A percentile compares a stretch with the other conserved stretches of the same genome.
Conservation (phyloP, 495 filamentous ascomycete genomes). For the Darksidea phi region DNA sequence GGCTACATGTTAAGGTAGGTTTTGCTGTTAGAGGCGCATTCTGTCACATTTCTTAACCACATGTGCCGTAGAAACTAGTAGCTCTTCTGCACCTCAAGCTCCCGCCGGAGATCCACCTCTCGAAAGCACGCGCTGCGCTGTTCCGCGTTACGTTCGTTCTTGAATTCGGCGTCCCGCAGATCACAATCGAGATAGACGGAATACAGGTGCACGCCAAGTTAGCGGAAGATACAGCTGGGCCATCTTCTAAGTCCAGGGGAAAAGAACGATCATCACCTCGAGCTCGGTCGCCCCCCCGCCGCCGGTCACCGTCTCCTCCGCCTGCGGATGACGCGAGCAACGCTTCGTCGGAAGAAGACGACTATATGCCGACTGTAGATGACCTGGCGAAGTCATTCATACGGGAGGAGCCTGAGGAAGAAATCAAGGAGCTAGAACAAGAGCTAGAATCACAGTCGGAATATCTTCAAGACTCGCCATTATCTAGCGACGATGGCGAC, state of each 20-base stretch:
- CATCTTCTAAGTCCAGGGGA: constrained; percentile 12
- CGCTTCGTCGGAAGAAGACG: constrained; percentile 41
- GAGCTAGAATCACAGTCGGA: constrained; percentile 68
- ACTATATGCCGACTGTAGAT: constrained; percentile 68
- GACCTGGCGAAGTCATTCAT: constrained; percentile 87
- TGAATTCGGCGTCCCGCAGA: constrained; percentile 76
- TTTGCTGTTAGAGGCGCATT: neutral
- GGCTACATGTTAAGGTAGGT: constrained; percentile 68
- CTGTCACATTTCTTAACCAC: neutral
- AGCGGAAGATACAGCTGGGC: constrained; percentile 16
- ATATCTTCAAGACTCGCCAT: constrained; percentile 54
- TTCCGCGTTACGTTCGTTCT: constrained; percentile 77
- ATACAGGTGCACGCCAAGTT: constrained; percentile 63
- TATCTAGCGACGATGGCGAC: constrained; percentile 57
- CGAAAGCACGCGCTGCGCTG: constrained; percentile 65
- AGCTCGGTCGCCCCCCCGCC: constrained; percentile 5
- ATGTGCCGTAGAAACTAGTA: constrained; percentile 65
- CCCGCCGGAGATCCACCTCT: constrained; percentile 64
- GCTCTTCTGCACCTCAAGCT: constrained; percentile 62
- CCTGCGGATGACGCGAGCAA: constrained; percentile 17
- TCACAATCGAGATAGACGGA: constrained; percentile 73
- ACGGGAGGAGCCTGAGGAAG: constrained; percentile 70
- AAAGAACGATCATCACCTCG: neutral
- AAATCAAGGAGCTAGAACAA: constrained; percentile 73
- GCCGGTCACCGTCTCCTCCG: neutral